Evolutionary conservation across 1,284 basidiomycete genomes (phyloP), one percentile per base, ranked within the genome.

Genomic region (Coniophora puteana): DNA sequence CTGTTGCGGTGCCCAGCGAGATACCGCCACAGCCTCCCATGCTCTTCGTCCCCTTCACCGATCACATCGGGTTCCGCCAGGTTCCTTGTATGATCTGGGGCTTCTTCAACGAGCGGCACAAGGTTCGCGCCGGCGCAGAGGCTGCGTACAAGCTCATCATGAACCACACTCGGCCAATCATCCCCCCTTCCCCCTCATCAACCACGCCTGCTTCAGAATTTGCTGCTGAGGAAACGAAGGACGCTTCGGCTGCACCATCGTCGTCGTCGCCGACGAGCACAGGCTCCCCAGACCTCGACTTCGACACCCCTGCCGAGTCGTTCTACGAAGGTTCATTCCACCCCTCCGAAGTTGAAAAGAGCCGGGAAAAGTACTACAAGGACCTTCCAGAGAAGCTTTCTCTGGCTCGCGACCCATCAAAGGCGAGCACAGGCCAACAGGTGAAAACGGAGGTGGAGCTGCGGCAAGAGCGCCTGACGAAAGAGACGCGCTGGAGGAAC

Each of bases 31-130:
- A 88, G 38, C 88, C 94, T 0, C 88, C 94, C 2, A 68, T 97
- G 43, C 78, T 94, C 38, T 76, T 97, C 42, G 82, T 97, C 24
- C 80, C 89, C n/a, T 97, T 90, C 66, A 74, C 78, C 40, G 87
- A 95, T 57, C 75, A 88, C 51, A 77, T 97, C 42, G 94, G 95
- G 12, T 80, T 96, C 63, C 74, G 72, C 28, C 89, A 92, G 56
- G 84, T 97, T 46, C 93, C 94, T 4, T 66, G 78, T 49, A 94
- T 96, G 85, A 79, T 97, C 41, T 84, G 80, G 74, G 86, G 86
- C 52, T 95, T 92, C 66, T 98, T 97, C 72, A 93, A 93, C 56
- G 83, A 89, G 58, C 82, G 92, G n/a, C 66, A 80, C 40, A 81
- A 86, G 51, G 90, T 91, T 6, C 74, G 67, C 4, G 65, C 77